Base-by-base conservation (phyloP, 306 rosid genomes). In the Prunus fruticosa region DNA sequence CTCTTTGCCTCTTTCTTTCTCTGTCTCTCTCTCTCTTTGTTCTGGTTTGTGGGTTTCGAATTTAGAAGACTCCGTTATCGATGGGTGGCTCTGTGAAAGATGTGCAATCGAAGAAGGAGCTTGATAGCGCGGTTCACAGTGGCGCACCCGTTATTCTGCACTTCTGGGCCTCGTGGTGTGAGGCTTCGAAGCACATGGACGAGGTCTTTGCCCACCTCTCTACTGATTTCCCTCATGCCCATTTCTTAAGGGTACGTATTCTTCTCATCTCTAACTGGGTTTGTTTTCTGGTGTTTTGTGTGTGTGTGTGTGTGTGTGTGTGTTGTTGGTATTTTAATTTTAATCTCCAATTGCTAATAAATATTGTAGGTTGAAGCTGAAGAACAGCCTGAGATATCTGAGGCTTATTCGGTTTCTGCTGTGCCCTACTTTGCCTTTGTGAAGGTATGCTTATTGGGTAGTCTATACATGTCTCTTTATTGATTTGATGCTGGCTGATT, bases 161-260 rank as follows among this genome's bases (percentile, higher is more conserved):
- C 79, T 95, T 95, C 83, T 95, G 98, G 98, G 98, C 98, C 0
- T 85, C 97, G 3, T 95, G 98, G 98, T 95, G 98, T 60, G 97
- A 89, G 38, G 98, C 98, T 77, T 95, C 98, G 4, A 90, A 88
- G 86, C 97, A 89, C 88, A 95, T 95, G 98, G 98, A 95, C 82
- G 84, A 89, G 74, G 88, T 95, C 86, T 85, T 90, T 74, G 81
- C 92, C 27, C 98, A 87, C 79, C 88, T 95, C 49, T 80, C 96
- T 80, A 85, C 87, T 6, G 98, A 95, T 87, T 89, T 92, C 76
- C 98, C 98, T 66, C 86, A 75, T 5, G 83, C 90, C 45, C 88
- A 83, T 52, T 92, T 95, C 91, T 72, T 89, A 22, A 87, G 98
- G 93, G 98, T 95, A 74, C 27, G 78, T 68, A 16, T 80, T 5